phyloP scores from a whole-genome alignment of 306 rosid genomes.

The Cyclanthera cordifolia region DNA sequence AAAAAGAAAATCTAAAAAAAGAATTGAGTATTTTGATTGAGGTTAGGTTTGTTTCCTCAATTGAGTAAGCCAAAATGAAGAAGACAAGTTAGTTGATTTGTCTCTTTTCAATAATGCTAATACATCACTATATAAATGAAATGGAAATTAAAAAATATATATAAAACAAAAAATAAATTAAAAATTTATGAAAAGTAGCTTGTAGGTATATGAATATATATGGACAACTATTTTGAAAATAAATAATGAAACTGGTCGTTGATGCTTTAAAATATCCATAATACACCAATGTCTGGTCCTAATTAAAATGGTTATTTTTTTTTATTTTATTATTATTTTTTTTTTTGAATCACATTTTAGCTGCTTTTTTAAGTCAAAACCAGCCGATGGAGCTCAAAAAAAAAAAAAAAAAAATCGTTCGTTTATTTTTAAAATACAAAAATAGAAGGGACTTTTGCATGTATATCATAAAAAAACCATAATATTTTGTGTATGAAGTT shows the following conservation, averaged over 20 bases:
- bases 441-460: too few species aligned
- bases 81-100: neutral
- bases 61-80: neutral
- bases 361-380: too few species aligned
- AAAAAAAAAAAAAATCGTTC: too few species aligned
- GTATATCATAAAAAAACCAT: too few species aligned
- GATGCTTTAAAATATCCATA: neutral
- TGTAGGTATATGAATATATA: neutral
- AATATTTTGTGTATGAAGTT: too few species aligned
- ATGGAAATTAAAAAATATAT: neutral
- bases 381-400: too few species aligned
- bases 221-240: neutral
- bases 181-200: neutral
- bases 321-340: too few species aligned
- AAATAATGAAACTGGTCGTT: neutral
- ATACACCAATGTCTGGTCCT: neutral
- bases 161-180: neutral
- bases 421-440: too few species aligned
- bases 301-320: too few species aligned
- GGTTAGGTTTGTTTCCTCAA: neutral
- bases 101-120: neutral
- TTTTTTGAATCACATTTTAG: too few species aligned
- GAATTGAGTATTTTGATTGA: neutral
- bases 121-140: neutral
- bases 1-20: too few species aligned